Evolutionary conservation across 1,284 basidiomycete genomes (phyloP), one percentile per base, ranked within the genome.

Genomic region (Marasmius tenuissimus): DNA sequence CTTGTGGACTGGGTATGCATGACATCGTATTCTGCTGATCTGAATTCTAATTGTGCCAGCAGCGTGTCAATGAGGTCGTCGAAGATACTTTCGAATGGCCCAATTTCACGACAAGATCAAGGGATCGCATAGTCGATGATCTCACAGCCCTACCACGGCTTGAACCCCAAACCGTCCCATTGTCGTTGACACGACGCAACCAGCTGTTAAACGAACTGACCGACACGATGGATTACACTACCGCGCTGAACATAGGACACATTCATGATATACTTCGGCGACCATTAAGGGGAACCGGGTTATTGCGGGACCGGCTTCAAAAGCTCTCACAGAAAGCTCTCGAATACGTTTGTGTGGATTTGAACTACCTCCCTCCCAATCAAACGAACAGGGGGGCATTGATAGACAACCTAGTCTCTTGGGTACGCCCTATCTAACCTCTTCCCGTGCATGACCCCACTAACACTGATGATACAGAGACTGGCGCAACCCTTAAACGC

Each of bases 271-370:
- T 40, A 4, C 55, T 61, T 11, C 18, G 27, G 18, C 55, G 58
- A 18, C 60, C 55, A 16, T 6, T 48, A 52, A 39, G 34, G 16
- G 39, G 34, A 4, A 20, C 18, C 9, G 37, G 34, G 9, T n/a
- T 22, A n/a, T 39, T 61, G 16, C 45, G 42, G 11, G 50, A 57
- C 9, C 9, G 16, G 37, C 37, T 61, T 8, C 10, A 37, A 10
- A 14, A 18, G 12, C 11, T n/a, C 4, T 16, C 47, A 33, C 14
- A 34, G 18, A 18, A 52, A 18, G 12, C 60, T 14, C 40, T 61
- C n/a, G 35, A 33, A 9, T 61, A 61, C 27, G 55, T 61, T 10
- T 61, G 60, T 37, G 49, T 51, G 16, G 60, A 61, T 39, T 12
- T 61, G 1, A 22, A 61, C 18, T 18, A 34, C 27, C 20, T 61